Evolutionary conservation across 768 basidiomycete genomes (phyloP), one percentile per base, ranked within the genome.

Genomic region (Asterophora parasitica): DNA sequence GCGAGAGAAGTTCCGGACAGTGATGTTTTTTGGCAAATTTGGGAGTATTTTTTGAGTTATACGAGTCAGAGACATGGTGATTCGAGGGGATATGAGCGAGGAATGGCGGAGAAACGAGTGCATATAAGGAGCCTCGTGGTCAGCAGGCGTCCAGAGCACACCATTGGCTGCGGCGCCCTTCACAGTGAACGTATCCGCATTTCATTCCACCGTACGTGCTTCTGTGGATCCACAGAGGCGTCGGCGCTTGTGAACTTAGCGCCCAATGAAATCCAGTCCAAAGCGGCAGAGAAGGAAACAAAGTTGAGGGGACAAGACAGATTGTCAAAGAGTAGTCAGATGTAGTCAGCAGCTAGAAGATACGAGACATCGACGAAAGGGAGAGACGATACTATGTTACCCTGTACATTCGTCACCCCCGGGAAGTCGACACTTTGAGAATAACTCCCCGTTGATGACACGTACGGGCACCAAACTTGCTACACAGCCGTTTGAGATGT

Each of bases 41-140:
- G 47, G 40, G 7, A 56, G 27, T 10, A 55, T 11, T 34, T 45
- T 42, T 19, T 58, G 57, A 9, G 44, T 34, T 4, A 56, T 41
- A 4, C 41, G 19, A 4, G 39, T 50, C 42, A 27, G 15, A 16
- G 46, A 26, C 30, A 46, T 46, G 41, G 16, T 15, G 11, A 12
- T n/a, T n/a, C n/a, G n/a, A 33, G 13, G 23, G 36, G 42, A n/a
- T 3, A 19, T 32, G 36, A 27, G 4, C 28, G 32, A n/a, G 19
- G 19, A 27, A 27, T 8, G 32, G 40, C 13, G 15, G 17, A 27
- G 48, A 32, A 16, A 2, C 12, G 27, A 7, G 23, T 12, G 20
- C 17, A 16, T 36, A n/a, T 33, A 31, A 13, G 31, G 13, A 27
- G 42, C 39, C 41, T 46, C 39, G n/a, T 43, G 46, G 20, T 8